Evolutionary conservation across 139 green algal genomes (phyloP), one percentile per base, ranked within the genome.

Genomic region (Desmodesmus armatus): DNA sequence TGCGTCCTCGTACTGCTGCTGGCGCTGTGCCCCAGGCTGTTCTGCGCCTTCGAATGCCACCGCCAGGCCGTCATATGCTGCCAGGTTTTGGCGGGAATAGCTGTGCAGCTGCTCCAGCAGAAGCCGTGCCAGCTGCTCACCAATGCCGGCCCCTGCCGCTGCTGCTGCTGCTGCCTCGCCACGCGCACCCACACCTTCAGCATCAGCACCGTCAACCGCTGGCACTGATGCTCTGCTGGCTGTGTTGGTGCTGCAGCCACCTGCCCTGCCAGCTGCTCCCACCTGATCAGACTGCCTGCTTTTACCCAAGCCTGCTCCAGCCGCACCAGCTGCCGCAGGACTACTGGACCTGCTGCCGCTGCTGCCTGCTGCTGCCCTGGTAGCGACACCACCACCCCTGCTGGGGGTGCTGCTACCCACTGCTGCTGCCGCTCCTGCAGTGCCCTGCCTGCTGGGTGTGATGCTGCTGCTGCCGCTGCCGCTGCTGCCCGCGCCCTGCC

Each of bases 91-190:
- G 1, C 33, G 63, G 23, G 79, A 31, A 39, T 85, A 85, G 31
- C 47, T 19, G 17, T 85, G 79, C 31, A 85, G 44, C 79, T 78
- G 35, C 29, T 85, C 79, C n/a, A 85, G 47, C 31, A 85, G 79
- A 44, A 70, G 29, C 23, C 65, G 65, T 3, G 79, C 79, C 65
- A 85, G 65, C 65, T 78, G 65, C 65, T 85, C 79, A 17, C 44
- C n/a, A 41, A 27, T 3, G 43, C 17, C 58, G 19, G 44, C 77
- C 39, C 44, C 31, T 9, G 65, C 77, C 15, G 53, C 53, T 29
- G 35, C 58, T 71, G 75, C 75, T 62, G 71, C 71, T 43, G 71
- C 25, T 69, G 67, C 67, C 33, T 72, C 62, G 11, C 11, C 15
- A 9, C 29, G 21, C 53, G 21, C 53, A 65, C 19, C 21, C 53